Evolutionary conservation across 2,329 filamentous ascomycete genomes (phyloP).

Genomic region (Scolecobasidium constrictum): DNA sequence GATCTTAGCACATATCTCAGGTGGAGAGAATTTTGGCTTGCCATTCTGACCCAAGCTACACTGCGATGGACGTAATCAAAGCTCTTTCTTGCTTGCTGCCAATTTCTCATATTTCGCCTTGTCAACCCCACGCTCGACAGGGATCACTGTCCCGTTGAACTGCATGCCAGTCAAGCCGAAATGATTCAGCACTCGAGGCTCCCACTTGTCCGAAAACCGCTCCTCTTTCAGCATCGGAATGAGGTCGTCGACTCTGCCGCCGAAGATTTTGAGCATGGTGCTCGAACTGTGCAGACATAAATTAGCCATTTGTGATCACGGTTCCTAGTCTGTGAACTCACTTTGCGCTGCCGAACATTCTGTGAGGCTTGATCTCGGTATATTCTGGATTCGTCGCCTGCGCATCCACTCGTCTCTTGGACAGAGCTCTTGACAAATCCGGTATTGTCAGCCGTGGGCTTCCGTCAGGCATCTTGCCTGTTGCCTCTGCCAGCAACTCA

Average conservation of each 20-base stretch:
- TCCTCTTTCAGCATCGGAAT: slow-evolving; percentile 30
- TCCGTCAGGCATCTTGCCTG: slow-evolving; percentile 23
- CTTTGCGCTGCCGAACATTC: slow-evolving; percentile 31
- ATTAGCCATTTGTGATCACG: too few relatives aligned
- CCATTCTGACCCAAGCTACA: too few relatives aligned
- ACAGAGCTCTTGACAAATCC: slow-evolving; percentile 24
- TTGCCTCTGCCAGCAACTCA: slow-evolving; percentile 22
- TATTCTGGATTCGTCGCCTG: slow-evolving; percentile 25
- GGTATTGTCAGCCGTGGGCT: slow-evolving; percentile 22
- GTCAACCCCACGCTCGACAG: slow-evolving; percentile 27
- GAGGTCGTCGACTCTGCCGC: slow-evolving; percentile 25
- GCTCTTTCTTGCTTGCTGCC: too few relatives aligned
- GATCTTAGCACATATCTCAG: too few relatives aligned
- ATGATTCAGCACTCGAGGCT: slow-evolving; percentile 25
- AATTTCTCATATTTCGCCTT: slow-evolving; percentile 13
- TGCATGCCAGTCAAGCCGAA: slow-evolving; percentile 32
- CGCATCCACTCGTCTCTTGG: slow-evolving; percentile 23
- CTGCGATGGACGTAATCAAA: too few relatives aligned
- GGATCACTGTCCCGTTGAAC: slow-evolving; percentile 29
- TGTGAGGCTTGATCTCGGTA: slow-evolving; percentile 24
- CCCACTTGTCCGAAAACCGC: slow-evolving; percentile 29
- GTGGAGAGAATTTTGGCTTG: too few relatives aligned
- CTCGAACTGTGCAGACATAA: slow-evolving; percentile 20
- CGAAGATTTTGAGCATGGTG: slow-evolving; percentile 32
- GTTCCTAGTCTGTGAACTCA: too few relatives aligned